Evolutionary conservation across 1,284 basidiomycete genomes (phyloP).

Genomic region (Ustilago vetiveriae): DNA sequence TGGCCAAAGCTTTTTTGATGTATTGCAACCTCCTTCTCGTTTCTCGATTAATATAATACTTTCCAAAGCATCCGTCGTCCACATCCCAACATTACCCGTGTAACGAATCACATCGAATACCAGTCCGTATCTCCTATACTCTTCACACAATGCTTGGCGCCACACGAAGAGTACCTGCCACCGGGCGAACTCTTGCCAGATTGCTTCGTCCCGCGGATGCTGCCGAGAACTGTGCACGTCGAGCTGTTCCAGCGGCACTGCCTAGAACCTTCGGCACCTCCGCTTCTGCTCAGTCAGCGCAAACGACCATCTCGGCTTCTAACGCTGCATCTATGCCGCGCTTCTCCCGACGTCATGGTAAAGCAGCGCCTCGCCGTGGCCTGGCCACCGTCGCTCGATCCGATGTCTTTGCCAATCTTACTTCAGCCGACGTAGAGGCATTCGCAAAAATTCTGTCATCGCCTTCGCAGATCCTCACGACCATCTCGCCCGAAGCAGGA

Average conservation of each 20-base stretch:
- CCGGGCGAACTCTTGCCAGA: conserved; percentile 19
- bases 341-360: neutral
- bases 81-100: too few species aligned
- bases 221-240: conserved; percentile 3
- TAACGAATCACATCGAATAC: too few species aligned
- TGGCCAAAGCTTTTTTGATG: too few species aligned
- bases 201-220: conserved; percentile 18
- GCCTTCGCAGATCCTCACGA: conserved; percentile 69
- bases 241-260: conserved; percentile 10
- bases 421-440: conserved; percentile 69
- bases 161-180: conserved; percentile 18
- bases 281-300: conserved; percentile 8
- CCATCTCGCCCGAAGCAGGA: conserved; percentile 66
- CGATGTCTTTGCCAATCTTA: conserved; percentile 69
- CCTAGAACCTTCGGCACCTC: conserved; percentile 26
- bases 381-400: conserved; percentile 72
- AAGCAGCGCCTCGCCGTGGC: conserved; percentile 10
- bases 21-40: neutral
- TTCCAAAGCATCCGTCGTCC: too few species aligned
- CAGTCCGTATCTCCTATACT: too few species aligned
- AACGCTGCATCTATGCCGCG: neutral
- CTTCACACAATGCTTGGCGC: conserved; percentile 15
- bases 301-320: conserved; percentile 13
- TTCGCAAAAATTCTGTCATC: conserved; percentile 70
- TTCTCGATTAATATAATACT: too few species aligned